phyloP scores from a whole-genome alignment of 768 basidiomycete species.

The Naganishia friedmannii region DNA sequence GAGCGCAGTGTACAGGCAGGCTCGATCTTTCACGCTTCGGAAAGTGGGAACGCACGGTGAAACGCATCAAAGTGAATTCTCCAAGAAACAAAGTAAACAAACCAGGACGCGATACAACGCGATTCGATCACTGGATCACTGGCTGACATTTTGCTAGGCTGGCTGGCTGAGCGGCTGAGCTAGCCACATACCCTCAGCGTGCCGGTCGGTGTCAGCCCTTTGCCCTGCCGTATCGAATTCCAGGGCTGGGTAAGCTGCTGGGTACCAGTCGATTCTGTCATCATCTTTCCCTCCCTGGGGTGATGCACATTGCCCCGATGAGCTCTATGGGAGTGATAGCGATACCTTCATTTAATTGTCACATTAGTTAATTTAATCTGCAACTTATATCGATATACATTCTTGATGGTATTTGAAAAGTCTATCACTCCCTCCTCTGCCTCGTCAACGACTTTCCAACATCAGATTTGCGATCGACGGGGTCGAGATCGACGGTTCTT shows the following conservation, averaged over 20 bases:
- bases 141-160: conserved; percentile 11
- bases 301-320: neutral
- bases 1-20: neutral
- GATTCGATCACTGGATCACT: neutral
- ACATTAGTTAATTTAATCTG: neutral
- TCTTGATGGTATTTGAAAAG: neutral
- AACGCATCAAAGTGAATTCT: neutral
- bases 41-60: neutral
- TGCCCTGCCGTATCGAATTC: neutral
- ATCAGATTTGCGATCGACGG: too few relatives aligned
- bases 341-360: neutral
- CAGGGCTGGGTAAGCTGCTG: neutral
- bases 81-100: conserved; percentile 19
- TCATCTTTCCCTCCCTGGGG: neutral
- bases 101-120: neutral
- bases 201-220: too few relatives aligned
- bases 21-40: conserved; percentile 1
- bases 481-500: too few relatives aligned
- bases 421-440: too few relatives aligned
- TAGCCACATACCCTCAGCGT: neutral
- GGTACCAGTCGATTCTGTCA: neutral
- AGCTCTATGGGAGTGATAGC: neutral
- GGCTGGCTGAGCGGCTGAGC: neutral
- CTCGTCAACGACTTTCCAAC: too few relatives aligned
- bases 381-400: too few relatives aligned